Base-by-base conservation (phyloP, 2,329 filamentous ascomycete genomes). In the Onygenales sp. region DNA sequence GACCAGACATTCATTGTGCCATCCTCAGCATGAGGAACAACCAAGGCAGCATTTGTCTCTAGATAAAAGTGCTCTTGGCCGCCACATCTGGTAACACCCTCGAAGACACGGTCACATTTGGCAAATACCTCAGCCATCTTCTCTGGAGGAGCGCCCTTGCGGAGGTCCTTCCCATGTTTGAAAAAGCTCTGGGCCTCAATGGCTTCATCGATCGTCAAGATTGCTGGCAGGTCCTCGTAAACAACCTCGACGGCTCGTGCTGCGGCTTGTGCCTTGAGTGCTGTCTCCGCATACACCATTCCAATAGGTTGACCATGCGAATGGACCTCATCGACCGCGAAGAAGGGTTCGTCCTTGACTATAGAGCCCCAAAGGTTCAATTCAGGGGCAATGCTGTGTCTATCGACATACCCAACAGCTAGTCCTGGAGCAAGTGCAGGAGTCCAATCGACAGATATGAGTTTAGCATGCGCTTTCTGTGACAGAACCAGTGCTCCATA, bases 1-100 rank as follows among this genome's bases (percentile, higher is more conserved):
- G 85, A 81, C 71, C 84, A 94, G 13, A 95, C 82, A 61, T 95
- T 89, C 78, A 95, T 89, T 65, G 90, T 87, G 0, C 89, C 89
- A 66, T 93, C 87, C 67, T 95, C 90, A 0, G 80, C 80, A 65
- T 92, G 92, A 0, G 90, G 90, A 14, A 95, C 79, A 1, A 81
- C 87, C 3, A 94, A 65, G 51, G 84, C 86, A 1, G 88, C 89
- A 59, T 94, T 84, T 0, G 90, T 95, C 70, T 95, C 90, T 1
- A 95, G 78, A 61, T 95, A 95, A 65, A 95, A 95, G 65, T 95
- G 90, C 67, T 95, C 89, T 63, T 95, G 89, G 0, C 89, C 87
- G 31, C 88, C 88, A 80, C 94, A 92, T 51, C 88, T 77, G 1
- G 82, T 77, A 2, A 84, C 80, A 40, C 89, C 89, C 4, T 80